Percentiles rank a stretch among this genome's conserved stretches.
These are phyloP conservation scores for Diaporthe capsici DNA, from an alignment of 2,329 filamentous ascomycete genomes.

Conservation along the genomic window DNA sequence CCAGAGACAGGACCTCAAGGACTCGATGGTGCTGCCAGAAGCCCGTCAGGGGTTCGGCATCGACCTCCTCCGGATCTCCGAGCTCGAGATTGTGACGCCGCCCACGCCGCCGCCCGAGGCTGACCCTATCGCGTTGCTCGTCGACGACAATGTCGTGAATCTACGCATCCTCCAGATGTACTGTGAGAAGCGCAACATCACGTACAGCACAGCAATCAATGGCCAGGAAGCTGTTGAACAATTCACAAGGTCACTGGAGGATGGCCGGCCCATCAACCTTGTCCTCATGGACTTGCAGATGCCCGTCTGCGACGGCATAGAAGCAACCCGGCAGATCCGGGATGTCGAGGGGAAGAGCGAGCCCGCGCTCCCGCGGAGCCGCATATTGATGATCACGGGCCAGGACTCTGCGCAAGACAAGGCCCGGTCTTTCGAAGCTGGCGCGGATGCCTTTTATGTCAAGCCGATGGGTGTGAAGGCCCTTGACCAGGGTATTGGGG, in stretches of 20 bases:
- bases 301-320: conserved; percentile 58
- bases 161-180: conserved; percentile 63
- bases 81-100: background rate
- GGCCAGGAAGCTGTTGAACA: conserved; percentile 59
- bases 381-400: conserved; percentile 41
- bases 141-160: conserved; percentile 65
- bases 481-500: conserved; percentile 13
- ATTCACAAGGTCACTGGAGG: conserved; percentile 46
- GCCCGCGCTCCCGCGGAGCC: background rate
- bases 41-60: background rate
- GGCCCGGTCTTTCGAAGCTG: conserved; percentile 11
- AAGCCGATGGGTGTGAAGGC: conserved; percentile 35
- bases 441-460: conserved; percentile 35
- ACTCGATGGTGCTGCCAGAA: background rate
- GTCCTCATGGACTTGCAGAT: conserved; percentile 61
- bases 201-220: conserved; percentile 58
- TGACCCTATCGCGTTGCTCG: conserved; percentile 53
- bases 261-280: conserved; percentile 54
- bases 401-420: conserved; percentile 31
- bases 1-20: background rate
- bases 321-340: conserved; percentile 55
- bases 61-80: background rate
- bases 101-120: background rate
- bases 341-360: conserved; percentile 50
- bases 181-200: conserved; percentile 58